These are phyloP conservation scores for Terana coerulea DNA, from an alignment of 768 basidiomycete genomes.

Conservation along the genomic window DNA sequence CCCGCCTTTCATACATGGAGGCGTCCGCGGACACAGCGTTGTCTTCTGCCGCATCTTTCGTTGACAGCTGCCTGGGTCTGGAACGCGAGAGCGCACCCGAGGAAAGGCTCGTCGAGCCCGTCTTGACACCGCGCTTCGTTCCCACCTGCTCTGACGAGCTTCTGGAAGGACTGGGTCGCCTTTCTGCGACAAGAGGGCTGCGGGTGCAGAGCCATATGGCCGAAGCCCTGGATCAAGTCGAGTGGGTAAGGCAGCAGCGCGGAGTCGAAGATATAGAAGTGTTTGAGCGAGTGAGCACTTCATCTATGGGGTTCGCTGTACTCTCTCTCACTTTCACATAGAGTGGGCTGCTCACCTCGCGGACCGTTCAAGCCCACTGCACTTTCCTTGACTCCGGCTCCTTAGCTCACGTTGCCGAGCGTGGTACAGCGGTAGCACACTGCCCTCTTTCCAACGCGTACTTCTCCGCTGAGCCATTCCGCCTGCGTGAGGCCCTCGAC, in stretches of 20 bases:
- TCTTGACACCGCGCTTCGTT: constrained; percentile 86
- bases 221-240: constrained; percentile 72
- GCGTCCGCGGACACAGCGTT: constrained; percentile 47
- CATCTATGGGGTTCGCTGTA: neutral
- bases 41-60: constrained; percentile 51
- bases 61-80: constrained; percentile 43
- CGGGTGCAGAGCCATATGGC: constrained; percentile 81
- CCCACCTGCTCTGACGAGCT: constrained; percentile 81
- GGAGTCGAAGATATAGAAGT: constrained; percentile 69
- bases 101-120: constrained; percentile 64
- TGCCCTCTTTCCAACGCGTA: constrained; percentile 90
- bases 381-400: constrained; percentile 63
- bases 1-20: constrained; percentile 69
- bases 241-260: constrained; percentile 61
- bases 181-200: constrained; percentile 44
- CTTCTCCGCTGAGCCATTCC: constrained; percentile 72
- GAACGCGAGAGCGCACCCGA: constrained; percentile 39
- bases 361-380: constrained; percentile 84
- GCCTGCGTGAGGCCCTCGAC: constrained; percentile 65
- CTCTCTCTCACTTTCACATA: constrained; percentile 24
- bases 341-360: constrained; percentile 56
- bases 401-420: constrained; percentile 44
- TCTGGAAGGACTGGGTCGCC: constrained; percentile 53
- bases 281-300: constrained; percentile 63
- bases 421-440: constrained; percentile 69